Conservation (phyloP, 345 rosid species). For the Cochlearia excelsa region DNA sequence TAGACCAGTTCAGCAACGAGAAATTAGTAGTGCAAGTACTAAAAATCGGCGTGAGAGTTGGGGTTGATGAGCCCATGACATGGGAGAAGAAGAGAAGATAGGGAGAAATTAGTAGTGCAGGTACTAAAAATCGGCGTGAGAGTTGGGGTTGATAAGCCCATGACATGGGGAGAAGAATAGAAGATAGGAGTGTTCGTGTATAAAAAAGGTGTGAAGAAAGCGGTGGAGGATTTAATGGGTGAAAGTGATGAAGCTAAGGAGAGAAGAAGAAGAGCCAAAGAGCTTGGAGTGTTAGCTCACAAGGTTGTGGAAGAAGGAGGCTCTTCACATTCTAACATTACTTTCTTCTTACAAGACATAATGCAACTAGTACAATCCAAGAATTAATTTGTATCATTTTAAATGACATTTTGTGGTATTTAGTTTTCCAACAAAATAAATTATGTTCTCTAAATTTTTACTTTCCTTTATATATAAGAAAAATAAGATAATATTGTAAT, state of each 20-base stretch:
- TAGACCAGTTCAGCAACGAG: conserved; percentile 64
- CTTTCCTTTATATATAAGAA: too few species aligned
- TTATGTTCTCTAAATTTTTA: too few species aligned
- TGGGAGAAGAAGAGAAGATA: conserved; percentile 61
- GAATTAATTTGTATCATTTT: too few species aligned
- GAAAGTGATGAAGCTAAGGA: conserved; percentile 38
- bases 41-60: conserved; percentile 47
- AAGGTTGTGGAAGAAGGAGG: conserved; percentile 48
- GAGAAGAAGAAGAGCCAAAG: conserved; percentile 38
- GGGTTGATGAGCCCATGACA: conserved; percentile 35
- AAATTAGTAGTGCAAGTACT: conserved; percentile 46
- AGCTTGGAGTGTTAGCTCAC: conserved; percentile 39
- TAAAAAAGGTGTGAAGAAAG: conserved; percentile 41
- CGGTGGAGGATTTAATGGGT: conserved; percentile 43
- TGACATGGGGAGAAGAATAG: too few species aligned
- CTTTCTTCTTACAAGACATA: conserved; percentile 34
- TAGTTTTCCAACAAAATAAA: too few species aligned
- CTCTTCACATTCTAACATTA: conserved; percentile 46
- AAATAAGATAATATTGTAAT: too few species aligned
- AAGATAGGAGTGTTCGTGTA: conserved; percentile 42
- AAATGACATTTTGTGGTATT: too few species aligned
- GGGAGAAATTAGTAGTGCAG: too few species aligned
- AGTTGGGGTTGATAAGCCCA: too few species aligned
- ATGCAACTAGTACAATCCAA: conserved; percentile 23
- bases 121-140: too few species aligned